Percentiles rank a stretch among this genome's conserved stretches.
Evolutionary conservation across 1,284 basidiomycete genomes (phyloP).

Genomic region (Coniferiporia weirii): DNA sequence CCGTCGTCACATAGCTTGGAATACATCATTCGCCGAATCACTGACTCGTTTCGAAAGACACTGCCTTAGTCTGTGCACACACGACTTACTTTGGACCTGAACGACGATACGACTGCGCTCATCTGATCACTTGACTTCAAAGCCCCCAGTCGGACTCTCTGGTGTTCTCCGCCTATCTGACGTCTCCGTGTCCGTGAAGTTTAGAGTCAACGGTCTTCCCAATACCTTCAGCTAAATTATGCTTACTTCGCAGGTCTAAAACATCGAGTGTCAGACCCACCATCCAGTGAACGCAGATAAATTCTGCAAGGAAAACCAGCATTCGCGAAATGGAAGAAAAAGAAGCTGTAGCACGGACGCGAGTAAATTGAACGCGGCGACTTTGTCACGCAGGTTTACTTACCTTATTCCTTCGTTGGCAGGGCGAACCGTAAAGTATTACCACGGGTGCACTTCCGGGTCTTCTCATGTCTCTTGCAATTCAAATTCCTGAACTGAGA

Average conservation of each 20-base stretch:
- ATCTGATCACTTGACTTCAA: background rate
- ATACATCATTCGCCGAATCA: too few relatives aligned
- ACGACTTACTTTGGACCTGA: background rate
- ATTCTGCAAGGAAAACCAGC: too few relatives aligned
- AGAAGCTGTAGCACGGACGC: too few relatives aligned
- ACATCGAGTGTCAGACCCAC: too few relatives aligned
- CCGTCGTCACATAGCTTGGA: too few relatives aligned
- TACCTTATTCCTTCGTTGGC: too few relatives aligned
- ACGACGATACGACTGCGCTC: background rate
- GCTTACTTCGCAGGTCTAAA: too few relatives aligned
- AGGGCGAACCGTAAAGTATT: background rate
- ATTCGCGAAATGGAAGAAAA: too few relatives aligned
- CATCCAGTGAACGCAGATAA: too few relatives aligned
- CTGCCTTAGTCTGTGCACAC: too few relatives aligned
- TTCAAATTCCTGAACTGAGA: background rate
- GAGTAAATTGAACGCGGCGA: too few relatives aligned
- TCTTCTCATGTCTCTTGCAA: background rate
- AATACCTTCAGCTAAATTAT: background rate
- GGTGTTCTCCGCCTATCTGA: background rate
- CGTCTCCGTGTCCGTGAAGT: background rate
- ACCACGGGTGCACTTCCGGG: background rate
- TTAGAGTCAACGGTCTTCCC: background rate
- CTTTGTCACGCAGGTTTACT: too few relatives aligned
- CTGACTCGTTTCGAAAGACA: background rate
- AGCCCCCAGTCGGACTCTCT: background rate